phyloP scores from a whole-genome alignment of 164 flowering plant genomes.

The Kalanchoe fedtschenkoi region DNA sequence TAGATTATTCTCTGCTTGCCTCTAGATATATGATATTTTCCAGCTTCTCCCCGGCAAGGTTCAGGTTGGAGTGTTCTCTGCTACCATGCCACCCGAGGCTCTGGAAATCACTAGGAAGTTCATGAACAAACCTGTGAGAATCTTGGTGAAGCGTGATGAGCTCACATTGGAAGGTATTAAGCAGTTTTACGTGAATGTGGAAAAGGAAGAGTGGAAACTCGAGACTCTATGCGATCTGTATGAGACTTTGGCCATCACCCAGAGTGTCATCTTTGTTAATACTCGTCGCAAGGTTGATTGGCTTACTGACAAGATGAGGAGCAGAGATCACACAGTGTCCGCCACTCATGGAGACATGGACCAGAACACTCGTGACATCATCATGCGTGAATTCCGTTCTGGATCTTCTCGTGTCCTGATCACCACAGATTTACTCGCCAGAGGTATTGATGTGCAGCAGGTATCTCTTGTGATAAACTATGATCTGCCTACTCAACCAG shows the following conservation, averaged over 20 bases:
- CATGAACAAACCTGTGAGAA: conserved; percentile 1
- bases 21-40: conserved; percentile 23
- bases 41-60: background rate
- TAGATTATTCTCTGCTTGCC: background rate
- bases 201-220: background rate
- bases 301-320: background rate
- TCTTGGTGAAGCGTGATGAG: conserved; percentile 1
- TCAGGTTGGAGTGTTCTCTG: conserved; percentile 33
- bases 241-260: background rate
- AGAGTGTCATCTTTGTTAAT: background rate
- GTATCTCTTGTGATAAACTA: background rate
- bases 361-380: conserved; percentile 1
- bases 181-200: background rate
- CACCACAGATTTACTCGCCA: background rate
- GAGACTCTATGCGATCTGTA: background rate
- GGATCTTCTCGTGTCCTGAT: background rate
- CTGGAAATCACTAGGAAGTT: background rate
- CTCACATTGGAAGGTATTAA: conserved; percentile 1
- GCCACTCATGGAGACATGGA: conserved; percentile 1
- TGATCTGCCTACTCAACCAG: background rate
- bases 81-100: background rate
- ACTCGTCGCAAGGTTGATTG: conserved; percentile 1
- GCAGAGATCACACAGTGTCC: background rate
- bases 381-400: background rate
- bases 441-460: conserved; percentile 1